These are phyloP conservation scores for Coemansia sp. DNA, from an alignment of 192 early-diverging fungal species.

Conservation along the genomic window DNA sequence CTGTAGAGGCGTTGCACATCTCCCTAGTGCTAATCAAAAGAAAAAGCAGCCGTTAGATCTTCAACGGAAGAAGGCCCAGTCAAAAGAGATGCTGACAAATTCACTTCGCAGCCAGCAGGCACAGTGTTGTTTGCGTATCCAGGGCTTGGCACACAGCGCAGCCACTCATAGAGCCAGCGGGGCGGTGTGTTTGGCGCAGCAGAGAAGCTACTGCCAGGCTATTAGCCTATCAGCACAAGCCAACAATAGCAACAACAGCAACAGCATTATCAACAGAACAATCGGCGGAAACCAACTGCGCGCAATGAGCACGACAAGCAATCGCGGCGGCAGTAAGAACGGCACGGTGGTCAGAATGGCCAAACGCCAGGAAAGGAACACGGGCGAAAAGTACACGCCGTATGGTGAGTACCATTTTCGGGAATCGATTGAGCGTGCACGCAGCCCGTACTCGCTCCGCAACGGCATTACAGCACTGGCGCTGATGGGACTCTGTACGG, in stretches of 20 bases:
- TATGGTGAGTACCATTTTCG: slow-evolving; percentile 46
- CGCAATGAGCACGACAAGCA: slow-evolving; percentile 5
- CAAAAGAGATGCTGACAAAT: slow-evolving; percentile 6
- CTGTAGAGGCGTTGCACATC: too few species aligned
- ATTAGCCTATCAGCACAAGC: not conserved
- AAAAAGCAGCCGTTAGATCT: too few species aligned
- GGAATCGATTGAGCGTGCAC: slow-evolving; percentile 51
- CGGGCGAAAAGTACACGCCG: slow-evolving; percentile 9
- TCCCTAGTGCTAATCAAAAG: too few species aligned
- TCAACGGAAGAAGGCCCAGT: not conserved
- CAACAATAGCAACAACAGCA: not conserved
- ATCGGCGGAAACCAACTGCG: not conserved
- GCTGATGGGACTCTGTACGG: slow-evolving; percentile 14
- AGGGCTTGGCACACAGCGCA: not conserved
- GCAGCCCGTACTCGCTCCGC: slow-evolving; percentile 26
- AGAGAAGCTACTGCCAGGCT: not conserved
- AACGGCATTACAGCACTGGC: slow-evolving; percentile 36
- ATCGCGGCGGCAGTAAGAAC: not conserved
- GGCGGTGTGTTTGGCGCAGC: not conserved
- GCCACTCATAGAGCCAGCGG: slow-evolving; percentile 7
- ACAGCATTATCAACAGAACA: not conserved
- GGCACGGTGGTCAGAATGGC: not conserved
- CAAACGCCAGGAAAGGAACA: not conserved
- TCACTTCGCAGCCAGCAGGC: not conserved
- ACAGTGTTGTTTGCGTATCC: not conserved